A percentile compares a stretch with the other conserved stretches of the same genome.
phyloP scores from a whole-genome alignment of 495 filamentous ascomycete species.

The Tuber calosporum region DNA sequence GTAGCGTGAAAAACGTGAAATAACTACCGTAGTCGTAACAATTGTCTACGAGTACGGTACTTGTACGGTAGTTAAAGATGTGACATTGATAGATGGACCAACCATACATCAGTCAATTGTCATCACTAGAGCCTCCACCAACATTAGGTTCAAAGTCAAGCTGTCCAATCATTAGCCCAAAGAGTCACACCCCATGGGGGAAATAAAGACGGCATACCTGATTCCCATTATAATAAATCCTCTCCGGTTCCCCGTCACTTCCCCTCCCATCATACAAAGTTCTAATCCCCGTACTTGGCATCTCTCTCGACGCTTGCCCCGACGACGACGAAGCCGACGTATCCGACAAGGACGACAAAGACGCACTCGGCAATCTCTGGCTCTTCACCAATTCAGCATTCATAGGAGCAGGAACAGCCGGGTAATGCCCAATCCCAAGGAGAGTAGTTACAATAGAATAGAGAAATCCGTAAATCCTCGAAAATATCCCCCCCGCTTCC shows the following conservation, averaged over 20 bases:
- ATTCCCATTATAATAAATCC: slow-evolving; percentile 65
- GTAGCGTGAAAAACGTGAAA: background rate
- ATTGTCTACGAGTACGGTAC: background rate
- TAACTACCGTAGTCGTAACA: background rate
- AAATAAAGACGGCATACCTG: slow-evolving; percentile 48
- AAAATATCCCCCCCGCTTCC: slow-evolving; percentile 41
- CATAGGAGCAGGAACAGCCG: slow-evolving; percentile 11
- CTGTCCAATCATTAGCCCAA: slow-evolving; percentile 17
- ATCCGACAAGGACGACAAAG: background rate
- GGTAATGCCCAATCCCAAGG: slow-evolving; percentile 47
- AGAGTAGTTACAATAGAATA: slow-evolving; percentile 49
- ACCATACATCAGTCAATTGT: background rate
- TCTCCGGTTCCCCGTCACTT: slow-evolving; percentile 42
- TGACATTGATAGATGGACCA: background rate
- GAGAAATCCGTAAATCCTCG: slow-evolving; percentile 45
- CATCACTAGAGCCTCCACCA: slow-evolving; percentile 11
- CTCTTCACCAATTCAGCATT: background rate
- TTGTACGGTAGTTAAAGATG: background rate
- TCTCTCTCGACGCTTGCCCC: slow-evolving; percentile 24
- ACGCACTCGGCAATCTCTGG: slow-evolving; percentile 23
- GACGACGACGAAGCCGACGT: background rate
- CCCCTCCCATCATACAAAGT: slow-evolving; percentile 56
- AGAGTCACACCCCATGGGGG: background rate
- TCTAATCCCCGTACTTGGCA: slow-evolving; percentile 47
- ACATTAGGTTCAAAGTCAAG: slow-evolving; percentile 37